A percentile compares a stretch with the other conserved stretches of the same genome.
phyloP scores from a whole-genome alignment of 2,329 filamentous ascomycete species.

The Xylariaceae sp. region DNA sequence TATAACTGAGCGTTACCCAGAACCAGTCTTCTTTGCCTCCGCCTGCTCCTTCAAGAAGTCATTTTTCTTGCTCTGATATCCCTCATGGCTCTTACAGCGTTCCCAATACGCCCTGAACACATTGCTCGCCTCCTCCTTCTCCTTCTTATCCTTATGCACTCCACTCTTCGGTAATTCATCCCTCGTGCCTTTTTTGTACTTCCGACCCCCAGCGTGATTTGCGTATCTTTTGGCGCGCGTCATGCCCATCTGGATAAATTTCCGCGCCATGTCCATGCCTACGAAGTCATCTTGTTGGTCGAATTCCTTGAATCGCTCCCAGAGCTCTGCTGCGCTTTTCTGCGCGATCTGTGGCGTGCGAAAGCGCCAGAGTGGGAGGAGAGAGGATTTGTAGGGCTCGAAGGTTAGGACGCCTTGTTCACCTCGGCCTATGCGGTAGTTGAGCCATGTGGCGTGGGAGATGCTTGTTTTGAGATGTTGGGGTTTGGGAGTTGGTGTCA shows the following conservation, averaged over 20 bases:
- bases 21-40: slow-evolving; percentile 14
- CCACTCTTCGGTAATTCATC: slow-evolving; percentile 41
- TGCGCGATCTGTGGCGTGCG: slow-evolving; percentile 48
- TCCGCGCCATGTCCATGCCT: slow-evolving; percentile 61
- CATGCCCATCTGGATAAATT: slow-evolving; percentile 65
- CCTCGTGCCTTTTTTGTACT: slow-evolving; percentile 45
- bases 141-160: slow-evolving; percentile 41
- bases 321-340: slow-evolving; percentile 46
- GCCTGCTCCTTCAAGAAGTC: slow-evolving; percentile 43
- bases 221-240: slow-evolving; percentile 57
- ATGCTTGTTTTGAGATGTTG: slow-evolving; percentile 6
- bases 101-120: slow-evolving; percentile 49
- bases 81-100: slow-evolving; percentile 39
- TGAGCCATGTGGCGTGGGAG: slow-evolving; percentile 37
- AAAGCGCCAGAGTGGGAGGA: slow-evolving; percentile 60
- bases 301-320: slow-evolving; percentile 48
- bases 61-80: slow-evolving; percentile 41
- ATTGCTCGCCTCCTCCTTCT: slow-evolving; percentile 47
- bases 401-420: slow-evolving; percentile 59
- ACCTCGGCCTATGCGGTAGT: slow-evolving; percentile 56
- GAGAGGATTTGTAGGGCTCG: slow-evolving; percentile 59
- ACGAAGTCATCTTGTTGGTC: slow-evolving; percentile 52
- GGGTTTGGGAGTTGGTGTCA: no score
- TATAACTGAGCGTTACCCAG: no score
- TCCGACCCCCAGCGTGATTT: slow-evolving; percentile 52